Percentiles rank a stretch among this genome's conserved stretches.
phyloP scores from a whole-genome alignment of 108 stramenopile genomes.

The Chaetoceros muelleri region DNA sequence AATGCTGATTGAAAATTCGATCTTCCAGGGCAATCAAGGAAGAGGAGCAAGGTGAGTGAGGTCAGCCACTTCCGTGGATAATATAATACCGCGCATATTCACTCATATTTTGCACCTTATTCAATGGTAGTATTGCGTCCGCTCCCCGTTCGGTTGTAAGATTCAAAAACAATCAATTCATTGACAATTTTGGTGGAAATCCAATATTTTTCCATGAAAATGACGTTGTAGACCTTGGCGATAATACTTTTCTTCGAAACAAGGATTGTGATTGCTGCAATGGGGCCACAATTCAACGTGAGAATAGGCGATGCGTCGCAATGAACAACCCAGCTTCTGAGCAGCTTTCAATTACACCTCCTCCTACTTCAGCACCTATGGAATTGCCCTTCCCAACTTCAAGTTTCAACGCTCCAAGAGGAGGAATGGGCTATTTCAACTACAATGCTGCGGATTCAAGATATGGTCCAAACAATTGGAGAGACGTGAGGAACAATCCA shows the following conservation, averaged over 20 bases:
- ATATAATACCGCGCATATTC: not conserved
- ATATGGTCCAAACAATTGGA: conserved; percentile 2
- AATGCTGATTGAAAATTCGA: not conserved
- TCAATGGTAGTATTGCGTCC: not conserved
- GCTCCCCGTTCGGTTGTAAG: not conserved
- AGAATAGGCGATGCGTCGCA: not conserved
- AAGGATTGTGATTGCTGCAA: not conserved
- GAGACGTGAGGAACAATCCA: not conserved
- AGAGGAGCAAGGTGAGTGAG: not conserved
- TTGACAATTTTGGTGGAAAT: not conserved
- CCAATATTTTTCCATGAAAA: not conserved
- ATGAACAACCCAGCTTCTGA: not conserved
- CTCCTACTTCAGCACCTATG: not conserved
- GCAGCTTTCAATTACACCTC: not conserved
- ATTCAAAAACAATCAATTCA: not conserved
- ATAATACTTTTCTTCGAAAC: not conserved
- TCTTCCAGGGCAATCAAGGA: not conserved
- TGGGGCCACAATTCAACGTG: not conserved
- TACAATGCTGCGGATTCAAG: not conserved
- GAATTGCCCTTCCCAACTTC: not conserved
- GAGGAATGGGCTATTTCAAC: conserved; percentile 2
- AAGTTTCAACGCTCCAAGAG: not conserved
- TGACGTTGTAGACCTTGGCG: not conserved
- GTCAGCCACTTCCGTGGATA: too few species aligned
- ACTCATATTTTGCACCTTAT: not conserved